Conservation (phyloP, 345 rosid genomes). For the Hypericum perforatum region DNA sequence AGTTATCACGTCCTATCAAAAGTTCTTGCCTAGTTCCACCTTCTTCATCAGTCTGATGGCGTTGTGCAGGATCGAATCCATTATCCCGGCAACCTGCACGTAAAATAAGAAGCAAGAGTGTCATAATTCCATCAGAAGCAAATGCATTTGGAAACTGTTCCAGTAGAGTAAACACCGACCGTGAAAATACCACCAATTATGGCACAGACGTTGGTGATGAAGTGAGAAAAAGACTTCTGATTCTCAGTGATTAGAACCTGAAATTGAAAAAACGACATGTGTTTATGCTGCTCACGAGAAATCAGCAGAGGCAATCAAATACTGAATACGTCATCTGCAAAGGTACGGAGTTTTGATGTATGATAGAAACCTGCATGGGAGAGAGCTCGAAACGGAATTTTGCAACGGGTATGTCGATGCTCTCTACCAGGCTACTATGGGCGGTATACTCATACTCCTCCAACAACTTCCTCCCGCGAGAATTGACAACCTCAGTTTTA, state of each 20-base stretch:
- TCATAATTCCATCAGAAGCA: constrained; percentile 1
- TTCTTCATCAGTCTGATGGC: constrained; percentile 81
- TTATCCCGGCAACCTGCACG: constrained; percentile 85
- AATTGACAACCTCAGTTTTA: constrained; percentile 70
- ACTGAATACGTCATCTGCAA: background rate
- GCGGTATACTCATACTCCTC: constrained; percentile 97
- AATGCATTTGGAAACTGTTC: background rate
- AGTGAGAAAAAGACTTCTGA: constrained; percentile 79
- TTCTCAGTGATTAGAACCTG: constrained; percentile 82
- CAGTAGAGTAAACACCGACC: constrained; percentile 36
- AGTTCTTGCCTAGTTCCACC: constrained; percentile 85
- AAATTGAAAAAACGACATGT: background rate
- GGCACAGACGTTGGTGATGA: constrained; percentile 90
- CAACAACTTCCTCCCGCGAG: constrained; percentile 36
- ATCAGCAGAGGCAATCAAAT: background rate
- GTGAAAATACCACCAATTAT: constrained; percentile 97
- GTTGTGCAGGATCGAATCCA: constrained; percentile 80
- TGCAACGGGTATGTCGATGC: constrained; percentile 58
- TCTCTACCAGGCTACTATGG: constrained; percentile 80
- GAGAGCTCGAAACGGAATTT: constrained; percentile 95
- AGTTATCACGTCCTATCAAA: constrained; percentile 26
- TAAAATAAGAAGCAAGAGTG: background rate
- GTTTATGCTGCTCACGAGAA: background rate
- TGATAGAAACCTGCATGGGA: constrained; percentile 78
- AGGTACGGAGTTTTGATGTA: background rate